Base-by-base conservation (phyloP, 768 basidiomycete genomes). In the Cubamyces sp. region DNA sequence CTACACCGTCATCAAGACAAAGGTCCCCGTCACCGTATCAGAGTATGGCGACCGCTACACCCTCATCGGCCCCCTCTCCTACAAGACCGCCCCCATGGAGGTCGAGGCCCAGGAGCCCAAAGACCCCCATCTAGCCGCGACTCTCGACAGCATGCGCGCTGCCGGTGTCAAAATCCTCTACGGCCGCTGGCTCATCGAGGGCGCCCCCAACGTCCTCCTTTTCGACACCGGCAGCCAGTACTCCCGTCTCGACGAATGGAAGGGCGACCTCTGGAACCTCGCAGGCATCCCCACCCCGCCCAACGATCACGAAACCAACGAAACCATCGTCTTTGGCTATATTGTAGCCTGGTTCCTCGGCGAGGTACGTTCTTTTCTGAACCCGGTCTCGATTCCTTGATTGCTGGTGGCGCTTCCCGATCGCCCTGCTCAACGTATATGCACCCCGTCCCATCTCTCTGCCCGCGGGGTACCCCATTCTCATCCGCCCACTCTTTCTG, bases 271-370 rank as follows among this genome's bases (percentile, higher is more conserved):
- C 21, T 99, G 97, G 97, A 97, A 95, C 75, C 77, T 99, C 51
- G 96, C 97, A 11, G 97, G 96, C 49, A 99, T 99, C 62, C 97
- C 97, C 6, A 92, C 92, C 47, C 97, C 97, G 18, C 93, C 95
- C 1, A 92, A 92, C 69, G 96, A 99, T 75, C 89, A 91, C 71
- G 96, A 99, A 76, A 99, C 97, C 23, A 99, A 99, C 81, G 96
- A 99, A 73, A 90, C 96, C 23, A 95, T 99, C 74, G 81, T 98
- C 57, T 96, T 98, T 77, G 96, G 96, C 15, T 99, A 99, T 75
- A 87, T 99, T 65, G 92, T 96, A 54, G 95, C 96, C 6, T 99
- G 97, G 96, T 98, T 99, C 82, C 83, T 99, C n/a, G 96, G 96
- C 69, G 96, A 99, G 81, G 94, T 94, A 61, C 65, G 89, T 77